Base-by-base conservation (phyloP, 139 green algal genomes). In the Prasinococcaceae sp. region DNA sequence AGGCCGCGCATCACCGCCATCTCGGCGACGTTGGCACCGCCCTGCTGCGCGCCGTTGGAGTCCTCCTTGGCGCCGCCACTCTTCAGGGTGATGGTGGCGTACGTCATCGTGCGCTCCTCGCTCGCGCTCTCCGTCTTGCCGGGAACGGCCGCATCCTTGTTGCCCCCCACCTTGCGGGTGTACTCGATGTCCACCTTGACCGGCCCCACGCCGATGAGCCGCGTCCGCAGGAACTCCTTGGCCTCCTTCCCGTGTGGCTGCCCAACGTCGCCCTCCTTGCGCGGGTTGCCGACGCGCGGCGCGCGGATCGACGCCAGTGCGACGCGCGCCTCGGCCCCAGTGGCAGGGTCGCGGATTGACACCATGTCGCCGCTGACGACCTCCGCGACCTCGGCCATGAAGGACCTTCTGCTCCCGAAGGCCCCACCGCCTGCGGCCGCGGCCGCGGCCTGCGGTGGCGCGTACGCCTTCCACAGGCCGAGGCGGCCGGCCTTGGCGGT, bases 161-260 rank as follows among this genome's bases (percentile, higher is more conserved):
- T 33, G 17, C 30, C 29, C 8, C 47, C 52, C 9, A 93, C 76
- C 69, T 90, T 94, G 35, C 85, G 76, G 1, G 58, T 90, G 79
- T 94, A 96, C 66, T 95, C 89, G 77, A 94, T 86, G 49, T 66
- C 78, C 1, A 95, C 84, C 0, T 58, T 53, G 23, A 94, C 84
- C 60, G 85, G 55, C 19, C 6, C 44, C 5, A 60, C 6, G 35
- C 69, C 69, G 32, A 83, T 74, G 26, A 79, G 36, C 3, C 49
- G 54, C n/a, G 46, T 63, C 51, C 84, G 73, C 50, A 94, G 60
- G 56, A 93, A 90, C 61, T 95, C 87, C 55, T 88, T 89, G 30
- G 84, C 84, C 48, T 96, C 89, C 4, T 50, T 1, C 1, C 79
- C 86, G 48, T 74, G 90, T 2, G 81, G 60, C 62, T 94, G 89